Evolutionary conservation across 345 rosid genomes (phyloP), one percentile per base, ranked within the genome.

Genomic region (Physaria fendleri): DNA sequence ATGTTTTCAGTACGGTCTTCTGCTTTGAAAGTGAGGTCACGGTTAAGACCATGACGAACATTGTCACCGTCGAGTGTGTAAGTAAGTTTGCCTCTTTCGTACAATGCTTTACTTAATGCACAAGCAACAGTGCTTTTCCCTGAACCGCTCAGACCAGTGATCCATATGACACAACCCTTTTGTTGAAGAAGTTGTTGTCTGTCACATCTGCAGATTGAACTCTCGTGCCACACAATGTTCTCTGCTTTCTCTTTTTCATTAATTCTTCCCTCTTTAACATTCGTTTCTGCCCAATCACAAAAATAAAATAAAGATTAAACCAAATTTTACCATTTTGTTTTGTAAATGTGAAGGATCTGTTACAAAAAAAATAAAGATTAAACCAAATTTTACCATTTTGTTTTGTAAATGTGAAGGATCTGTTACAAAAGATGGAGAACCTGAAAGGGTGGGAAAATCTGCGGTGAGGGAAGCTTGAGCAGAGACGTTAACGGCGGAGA

Each of bases 101-200:
- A 79, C 72, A 85, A 72, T 45, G 71, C 79, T 43, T 68, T 75
- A 30, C 82, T 78, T 64, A 85, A 22, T 4, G 93, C 88, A 66
- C 90, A 88, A 0, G 93, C 93, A 77, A 85, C 51, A n/a, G 93
- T 88, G 80, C 93, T 88, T 73, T 88, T 88, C 23, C 93, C 93
- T 77, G 95, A 87, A 58, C 92, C 95, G 61, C 92, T 82, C 17
- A 85, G 89, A 61, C 95, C 92, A 8, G 90, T 87, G 65, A 85
- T 74, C 95, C 95, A 87, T 54, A 85, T 75, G 68, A 85, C 85
- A 39, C 92, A 87, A 27, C 95, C 95, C 70, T 87, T 87, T 66
- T 87, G 95, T 73, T 82, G 82, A 62, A 87, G 85, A 61, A 87
- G 67, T 21, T 75, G 71, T 48, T 85, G 87, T 74, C 95, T 68